Conservation (phyloP, 805 yeast genomes). For the Metahyphopichia silvanorum region DNA sequence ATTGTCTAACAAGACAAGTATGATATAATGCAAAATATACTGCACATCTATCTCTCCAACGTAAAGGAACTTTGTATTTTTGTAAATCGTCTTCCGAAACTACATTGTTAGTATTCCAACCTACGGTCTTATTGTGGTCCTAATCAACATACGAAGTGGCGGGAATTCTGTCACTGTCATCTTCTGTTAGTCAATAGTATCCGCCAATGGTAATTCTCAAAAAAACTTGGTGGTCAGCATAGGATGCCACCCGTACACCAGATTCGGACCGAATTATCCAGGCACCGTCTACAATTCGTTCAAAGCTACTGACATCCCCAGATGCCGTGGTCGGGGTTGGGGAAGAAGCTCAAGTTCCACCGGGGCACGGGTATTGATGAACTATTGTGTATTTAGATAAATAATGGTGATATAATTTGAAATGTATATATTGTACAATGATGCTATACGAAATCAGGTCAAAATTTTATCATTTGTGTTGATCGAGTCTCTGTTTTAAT, state of each 20-base stretch:
- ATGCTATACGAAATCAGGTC: background rate
- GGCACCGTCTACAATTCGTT: background rate
- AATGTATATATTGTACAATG: background rate
- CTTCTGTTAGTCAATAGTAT: background rate
- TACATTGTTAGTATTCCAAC: constrained; percentile 16
- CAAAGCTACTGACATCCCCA: background rate
- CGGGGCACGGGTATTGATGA: too few relatives aligned
- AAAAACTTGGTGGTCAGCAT: background rate
- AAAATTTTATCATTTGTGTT: constrained; percentile 9
- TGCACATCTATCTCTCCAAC: constrained; percentile 84
- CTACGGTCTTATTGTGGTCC: background rate
- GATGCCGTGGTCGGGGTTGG: background rate
- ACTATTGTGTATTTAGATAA: too few relatives aligned
- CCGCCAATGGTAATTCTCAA: constrained; percentile 2
- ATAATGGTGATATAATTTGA: too few relatives aligned
- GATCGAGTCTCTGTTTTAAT: constrained; percentile 40
- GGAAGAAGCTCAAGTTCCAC: too few relatives aligned
- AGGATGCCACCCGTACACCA: background rate
- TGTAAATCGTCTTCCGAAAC: constrained; percentile 85
- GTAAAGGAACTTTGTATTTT: constrained; percentile 70
- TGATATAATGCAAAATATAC: constrained; percentile 43
- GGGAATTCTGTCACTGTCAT: constrained; percentile 41
- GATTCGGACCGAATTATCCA: background rate
- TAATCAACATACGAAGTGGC: constrained; percentile 35
- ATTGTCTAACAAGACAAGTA: constrained; percentile 41